phyloP scores from a whole-genome alignment of 805 yeast species.

The Suhomyces emberorum region DNA sequence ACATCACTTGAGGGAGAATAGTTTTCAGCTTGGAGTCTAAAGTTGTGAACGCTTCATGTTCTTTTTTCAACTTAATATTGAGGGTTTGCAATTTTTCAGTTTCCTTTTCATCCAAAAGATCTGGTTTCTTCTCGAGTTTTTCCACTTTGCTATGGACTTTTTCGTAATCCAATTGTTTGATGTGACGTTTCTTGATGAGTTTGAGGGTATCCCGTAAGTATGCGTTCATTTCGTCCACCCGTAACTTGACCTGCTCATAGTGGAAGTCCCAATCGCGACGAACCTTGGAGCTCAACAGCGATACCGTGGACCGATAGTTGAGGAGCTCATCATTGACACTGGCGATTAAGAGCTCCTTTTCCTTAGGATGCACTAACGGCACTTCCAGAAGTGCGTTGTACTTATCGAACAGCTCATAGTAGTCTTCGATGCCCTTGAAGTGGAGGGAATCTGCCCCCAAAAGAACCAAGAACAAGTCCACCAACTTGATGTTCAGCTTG shows the following conservation, averaged over 20 bases:
- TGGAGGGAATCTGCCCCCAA: constrained; percentile 33
- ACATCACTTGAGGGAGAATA: constrained; percentile 41
- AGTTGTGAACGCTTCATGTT: constrained; percentile 27
- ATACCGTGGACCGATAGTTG: constrained; percentile 22
- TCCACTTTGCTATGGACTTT: constrained; percentile 36
- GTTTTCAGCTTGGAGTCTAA: constrained; percentile 26
- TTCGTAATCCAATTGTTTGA: constrained; percentile 39
- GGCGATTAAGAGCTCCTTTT: constrained; percentile 21
- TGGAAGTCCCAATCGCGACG: constrained; percentile 22
- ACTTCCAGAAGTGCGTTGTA: constrained; percentile 24
- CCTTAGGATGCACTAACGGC: constrained; percentile 38
- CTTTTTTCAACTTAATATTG: constrained; percentile 28
- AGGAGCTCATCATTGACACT: constrained; percentile 26
- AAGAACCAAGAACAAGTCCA: constrained; percentile 28
- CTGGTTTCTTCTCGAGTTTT: constrained; percentile 32
- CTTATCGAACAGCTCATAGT: constrained; percentile 29
- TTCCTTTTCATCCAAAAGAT: constrained; percentile 37
- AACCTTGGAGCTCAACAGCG: constrained; percentile 11
- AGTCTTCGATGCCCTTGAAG: constrained; percentile 32
- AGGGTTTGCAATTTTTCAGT: constrained; percentile 27
- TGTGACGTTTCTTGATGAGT: constrained; percentile 41
- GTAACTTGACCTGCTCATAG: constrained; percentile 26
- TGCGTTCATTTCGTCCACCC: constrained; percentile 38
- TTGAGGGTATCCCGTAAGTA: constrained; percentile 36
- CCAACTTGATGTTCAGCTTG: constrained; percentile 28